Conservation (phyloP, 139 green algal species). For the Dunaliella sp. region DNA sequence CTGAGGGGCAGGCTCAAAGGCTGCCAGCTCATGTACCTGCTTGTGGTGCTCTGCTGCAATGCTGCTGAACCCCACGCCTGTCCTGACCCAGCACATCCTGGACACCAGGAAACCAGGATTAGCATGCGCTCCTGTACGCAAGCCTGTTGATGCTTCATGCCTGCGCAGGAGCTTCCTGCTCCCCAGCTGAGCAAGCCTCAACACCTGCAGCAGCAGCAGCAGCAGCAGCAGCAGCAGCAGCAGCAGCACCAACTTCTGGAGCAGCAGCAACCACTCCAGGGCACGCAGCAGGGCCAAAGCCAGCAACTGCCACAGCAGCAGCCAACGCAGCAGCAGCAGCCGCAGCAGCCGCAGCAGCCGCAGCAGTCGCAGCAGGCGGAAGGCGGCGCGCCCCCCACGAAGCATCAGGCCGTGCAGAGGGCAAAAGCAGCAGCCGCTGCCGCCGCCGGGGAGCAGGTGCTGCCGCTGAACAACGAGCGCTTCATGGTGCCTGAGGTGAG, state of each 20-base stretch:
- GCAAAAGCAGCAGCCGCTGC: not conserved
- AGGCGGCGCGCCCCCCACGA: not conserved
- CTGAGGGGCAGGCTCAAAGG: too few relatives aligned
- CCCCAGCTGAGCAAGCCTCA: not conserved
- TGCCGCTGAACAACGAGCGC: constrained; percentile 93
- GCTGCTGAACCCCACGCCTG: too few relatives aligned
- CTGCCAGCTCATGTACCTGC: too few relatives aligned
- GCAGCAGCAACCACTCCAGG: constrained; percentile 19
- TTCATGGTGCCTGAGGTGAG: constrained; percentile 93
- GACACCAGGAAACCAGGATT: too few relatives aligned
- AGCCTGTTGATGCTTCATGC: too few relatives aligned
- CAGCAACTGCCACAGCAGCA: not conserved
- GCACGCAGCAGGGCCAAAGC: not conserved
- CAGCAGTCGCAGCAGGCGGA: not conserved
- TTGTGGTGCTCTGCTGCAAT: too few relatives aligned
- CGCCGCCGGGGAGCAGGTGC: constrained; percentile 53
- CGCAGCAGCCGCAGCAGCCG: constrained; percentile 6
- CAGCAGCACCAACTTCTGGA: constrained; percentile 2
- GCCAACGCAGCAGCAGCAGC: not conserved
- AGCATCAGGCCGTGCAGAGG: too few relatives aligned
- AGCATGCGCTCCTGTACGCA: too few relatives aligned
- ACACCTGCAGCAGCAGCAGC: constrained; percentile 16
- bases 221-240: not conserved
- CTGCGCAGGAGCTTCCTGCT: too few relatives aligned
- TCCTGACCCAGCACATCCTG: too few relatives aligned